These are phyloP conservation scores for Harringtonia lauricola DNA, from an alignment of 2,329 filamentous ascomycete genomes.

Conservation along the genomic window DNA sequence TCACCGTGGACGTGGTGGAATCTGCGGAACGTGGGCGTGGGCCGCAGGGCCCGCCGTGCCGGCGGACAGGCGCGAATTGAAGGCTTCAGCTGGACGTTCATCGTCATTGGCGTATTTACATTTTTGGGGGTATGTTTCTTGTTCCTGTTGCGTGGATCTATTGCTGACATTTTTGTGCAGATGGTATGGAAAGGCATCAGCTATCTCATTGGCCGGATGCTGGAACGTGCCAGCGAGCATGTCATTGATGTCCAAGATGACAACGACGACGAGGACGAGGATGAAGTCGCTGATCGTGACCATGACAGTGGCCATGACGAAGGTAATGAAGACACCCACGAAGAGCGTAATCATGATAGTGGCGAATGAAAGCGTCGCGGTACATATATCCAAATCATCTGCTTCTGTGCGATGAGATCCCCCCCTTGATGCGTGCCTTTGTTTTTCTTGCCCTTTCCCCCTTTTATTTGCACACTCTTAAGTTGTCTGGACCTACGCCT, in stretches of 20 bases:
- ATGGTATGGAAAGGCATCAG: slow-evolving; percentile 74
- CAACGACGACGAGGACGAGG: slow-evolving; percentile 51
- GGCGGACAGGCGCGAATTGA: slow-evolving; percentile 70
- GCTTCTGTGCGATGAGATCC: too few species aligned
- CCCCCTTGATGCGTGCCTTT: background rate
- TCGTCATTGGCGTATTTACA: slow-evolving; percentile 69
- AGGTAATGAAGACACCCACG: slow-evolving; percentile 28
- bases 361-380: background rate
- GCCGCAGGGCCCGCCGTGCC: slow-evolving; percentile 37
- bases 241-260: slow-evolving; percentile 69
- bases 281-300: slow-evolving; percentile 78
- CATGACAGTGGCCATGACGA: slow-evolving; percentile 48
- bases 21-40: slow-evolving; percentile 49
- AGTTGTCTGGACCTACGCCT: slow-evolving; percentile 73
- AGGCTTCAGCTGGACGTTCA: slow-evolving; percentile 67
- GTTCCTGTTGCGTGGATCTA: slow-evolving; percentile 20
- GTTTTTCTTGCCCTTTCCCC: background rate
- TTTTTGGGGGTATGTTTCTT: slow-evolving; percentile 57
- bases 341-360: background rate
- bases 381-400: background rate
- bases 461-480: slow-evolving; percentile 84
- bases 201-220: slow-evolving; percentile 57
- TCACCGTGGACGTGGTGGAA: slow-evolving; percentile 71
- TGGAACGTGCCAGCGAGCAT: slow-evolving; percentile 66
- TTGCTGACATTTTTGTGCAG: slow-evolving; percentile 26